These are phyloP conservation scores for Barnettozyma populi DNA, from an alignment of 805 yeast genomes.

Conservation along the genomic window DNA sequence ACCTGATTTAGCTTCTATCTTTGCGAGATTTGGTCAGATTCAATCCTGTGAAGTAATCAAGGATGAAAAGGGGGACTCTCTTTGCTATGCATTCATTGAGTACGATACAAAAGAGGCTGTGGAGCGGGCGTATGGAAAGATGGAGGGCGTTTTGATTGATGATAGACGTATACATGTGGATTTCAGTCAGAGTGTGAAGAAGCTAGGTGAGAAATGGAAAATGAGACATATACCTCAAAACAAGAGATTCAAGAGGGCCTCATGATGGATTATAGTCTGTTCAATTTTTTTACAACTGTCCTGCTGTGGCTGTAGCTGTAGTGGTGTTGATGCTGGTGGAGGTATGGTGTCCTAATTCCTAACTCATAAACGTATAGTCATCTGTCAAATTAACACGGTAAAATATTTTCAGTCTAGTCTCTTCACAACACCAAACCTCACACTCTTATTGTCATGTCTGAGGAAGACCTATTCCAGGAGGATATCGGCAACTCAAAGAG, in stretches of 20 bases:
- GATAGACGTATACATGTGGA: conserved; percentile 62
- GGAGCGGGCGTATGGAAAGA: conserved; percentile 56
- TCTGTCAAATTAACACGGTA: not conserved
- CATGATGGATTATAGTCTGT: no score
- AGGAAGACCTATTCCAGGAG: conserved; percentile 20
- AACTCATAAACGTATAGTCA: no score
- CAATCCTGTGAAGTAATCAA: conserved; percentile 45
- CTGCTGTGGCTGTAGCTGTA: no score
- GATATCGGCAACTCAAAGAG: conserved; percentile 20
- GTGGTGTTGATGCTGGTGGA: no score
- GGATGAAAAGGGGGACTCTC: conserved; percentile 41
- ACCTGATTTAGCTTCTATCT: conserved; percentile 49
- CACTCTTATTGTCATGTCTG: not conserved
- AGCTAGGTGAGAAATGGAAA: conserved; percentile 25
- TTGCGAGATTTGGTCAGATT: conserved; percentile 57
- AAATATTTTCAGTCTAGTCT: no score
- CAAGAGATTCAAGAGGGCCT: not conserved
- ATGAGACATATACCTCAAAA: not conserved
- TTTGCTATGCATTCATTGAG: conserved; percentile 63
- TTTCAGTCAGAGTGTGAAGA: conserved; percentile 52
- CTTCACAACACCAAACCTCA: no score
- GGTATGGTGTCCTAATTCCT: not conserved
- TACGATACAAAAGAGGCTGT: conserved; percentile 42
- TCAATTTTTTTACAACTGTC: no score
- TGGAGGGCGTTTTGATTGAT: conserved; percentile 60